These are phyloP conservation scores for Thermoascus crustaceus DNA, from an alignment of 2,329 filamentous ascomycete species.

Conservation along the genomic window DNA sequence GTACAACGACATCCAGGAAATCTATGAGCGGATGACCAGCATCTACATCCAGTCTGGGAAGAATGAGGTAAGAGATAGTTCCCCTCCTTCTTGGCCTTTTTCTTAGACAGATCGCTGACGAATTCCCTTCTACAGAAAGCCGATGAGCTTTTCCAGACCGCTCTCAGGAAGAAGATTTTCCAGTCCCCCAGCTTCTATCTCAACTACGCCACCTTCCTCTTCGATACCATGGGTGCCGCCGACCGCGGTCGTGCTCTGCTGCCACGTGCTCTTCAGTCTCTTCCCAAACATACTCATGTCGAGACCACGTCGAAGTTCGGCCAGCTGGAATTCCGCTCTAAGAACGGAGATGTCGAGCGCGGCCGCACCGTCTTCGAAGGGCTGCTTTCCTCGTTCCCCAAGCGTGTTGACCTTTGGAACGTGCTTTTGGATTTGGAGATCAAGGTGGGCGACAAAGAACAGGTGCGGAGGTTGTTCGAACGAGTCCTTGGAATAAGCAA, in stretches of 20 bases:
- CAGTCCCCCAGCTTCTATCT: conserved; percentile 74
- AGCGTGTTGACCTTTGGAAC: conserved; percentile 88
- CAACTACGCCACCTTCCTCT: conserved; percentile 91
- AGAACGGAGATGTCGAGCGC: conserved; percentile 75
- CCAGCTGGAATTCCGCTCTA: conserved; percentile 79
- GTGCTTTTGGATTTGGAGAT: conserved; percentile 82
- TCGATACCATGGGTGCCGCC: conserved; percentile 61
- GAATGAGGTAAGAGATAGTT: conserved; percentile 70
- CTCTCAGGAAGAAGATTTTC: conserved; percentile 86
- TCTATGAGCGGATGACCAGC: conserved; percentile 80
- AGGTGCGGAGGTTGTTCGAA: conserved; percentile 73
- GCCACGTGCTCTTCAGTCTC: conserved; percentile 73
- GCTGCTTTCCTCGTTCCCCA: conserved; percentile 73
- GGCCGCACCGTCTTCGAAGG: conserved; percentile 93
- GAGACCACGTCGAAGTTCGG: conserved; percentile 80
- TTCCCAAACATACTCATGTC: conserved; percentile 61
- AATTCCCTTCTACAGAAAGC: conserved; percentile 56
- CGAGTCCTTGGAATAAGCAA: conserved; percentile 51
- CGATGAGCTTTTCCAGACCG: conserved; percentile 74
- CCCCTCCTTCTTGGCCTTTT: not conserved
- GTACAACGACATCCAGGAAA: conserved; percentile 84
- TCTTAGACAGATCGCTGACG: conserved; percentile 9
- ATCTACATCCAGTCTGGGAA: conserved; percentile 93
- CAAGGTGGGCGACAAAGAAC: conserved; percentile 49
- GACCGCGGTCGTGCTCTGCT: conserved; percentile 72